Evolutionary conservation across 2,329 filamentous ascomycete genomes (phyloP).

Genomic region (Hymenoscyphus salicellus): DNA sequence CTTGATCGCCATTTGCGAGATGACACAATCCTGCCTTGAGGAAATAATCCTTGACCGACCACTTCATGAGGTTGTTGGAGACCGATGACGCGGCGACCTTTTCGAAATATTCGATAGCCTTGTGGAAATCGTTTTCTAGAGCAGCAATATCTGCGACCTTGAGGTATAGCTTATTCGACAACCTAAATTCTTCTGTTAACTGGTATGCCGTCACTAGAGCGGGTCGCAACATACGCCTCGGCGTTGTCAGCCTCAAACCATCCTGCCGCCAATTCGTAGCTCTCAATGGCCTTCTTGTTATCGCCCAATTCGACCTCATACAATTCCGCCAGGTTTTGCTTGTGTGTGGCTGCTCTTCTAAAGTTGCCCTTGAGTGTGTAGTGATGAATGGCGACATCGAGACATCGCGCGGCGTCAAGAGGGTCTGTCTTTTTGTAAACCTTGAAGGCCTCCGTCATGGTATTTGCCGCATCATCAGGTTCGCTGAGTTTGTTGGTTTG

Average conservation of each 20-base stretch:
- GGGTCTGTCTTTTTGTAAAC: slow-evolving; percentile 85
- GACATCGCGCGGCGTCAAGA: slow-evolving; percentile 74
- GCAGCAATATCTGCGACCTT: slow-evolving; percentile 88
- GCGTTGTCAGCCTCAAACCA: slow-evolving; percentile 91
- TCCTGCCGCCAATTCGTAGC: slow-evolving; percentile 79
- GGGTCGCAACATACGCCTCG: slow-evolving; percentile 59
- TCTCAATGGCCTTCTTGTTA: slow-evolving; percentile 71
- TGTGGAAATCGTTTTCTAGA: slow-evolving; percentile 78
- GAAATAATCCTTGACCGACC: slow-evolving; percentile 93
- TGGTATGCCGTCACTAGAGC: slow-evolving; percentile 1
- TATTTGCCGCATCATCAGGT: slow-evolving; percentile 87
- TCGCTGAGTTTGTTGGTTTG: slow-evolving; percentile 81
- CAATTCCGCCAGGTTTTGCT: slow-evolving; percentile 83
- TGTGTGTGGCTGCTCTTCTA: slow-evolving; percentile 82
- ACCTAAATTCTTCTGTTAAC: slow-evolving; percentile 44
- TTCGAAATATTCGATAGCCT: slow-evolving; percentile 78
- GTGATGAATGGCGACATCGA: slow-evolving; percentile 76
- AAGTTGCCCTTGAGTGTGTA: slow-evolving; percentile 91
- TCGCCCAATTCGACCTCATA: slow-evolving; percentile 81
- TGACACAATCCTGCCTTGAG: slow-evolving; percentile 93
- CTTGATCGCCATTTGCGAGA: slow-evolving; percentile 68
- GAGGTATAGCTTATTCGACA: slow-evolving; percentile 90
- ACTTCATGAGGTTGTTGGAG: slow-evolving; percentile 88
- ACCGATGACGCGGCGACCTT: slow-evolving; percentile 75
- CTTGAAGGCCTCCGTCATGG: slow-evolving; percentile 88